Base-by-base conservation (phyloP, 345 rosid species). In the Barbarea vulgaris region DNA sequence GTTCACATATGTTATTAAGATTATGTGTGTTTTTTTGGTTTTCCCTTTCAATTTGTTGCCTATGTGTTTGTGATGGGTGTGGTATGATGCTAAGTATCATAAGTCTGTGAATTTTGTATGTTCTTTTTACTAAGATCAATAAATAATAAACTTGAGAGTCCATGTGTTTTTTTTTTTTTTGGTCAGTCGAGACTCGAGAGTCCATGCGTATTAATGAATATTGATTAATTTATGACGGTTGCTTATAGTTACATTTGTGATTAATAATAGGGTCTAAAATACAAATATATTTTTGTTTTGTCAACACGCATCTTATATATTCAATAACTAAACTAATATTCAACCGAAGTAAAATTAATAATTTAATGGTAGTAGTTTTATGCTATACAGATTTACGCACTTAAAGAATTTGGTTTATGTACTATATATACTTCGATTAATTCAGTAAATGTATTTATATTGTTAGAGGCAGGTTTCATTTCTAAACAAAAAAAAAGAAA, bases 11-110 rank as follows among this genome's bases (percentile, higher is more conserved):
- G n/a, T 30, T 59, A 34, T 39, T n/a, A 27, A 47, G 33, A n/a
- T 10, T 19, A 27, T 76, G 36, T 68, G 7, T 61, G 30, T 76
- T 59, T 74, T 67, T 37, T 75, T 75, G 47, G 19, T 27, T 4
- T 67, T 37, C 42, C 42, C 14, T 58, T 37, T 36, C 9, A 19
- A 15, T 17, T 34, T 56, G 47, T 14, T 42, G 44, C 53, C 17
- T 51, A 2, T 64, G 27, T 67, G n/a, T n/a, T n/a, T 25, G 42
- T 75, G 60, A 57, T 58, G 61, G 7, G 50, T 65, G 50, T 46
- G 48, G 19, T 75, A 37, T 58, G 73, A 30, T 74, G 25, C 22
- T 44, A 31, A 44, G 64, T 31, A 30, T 22, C 1, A 52, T 52
- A 15, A 9, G 6, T 63, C 31, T 54, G 15, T 54, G 64, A 64